Evolutionary conservation across 1,139 yeast genomes (phyloP).

Genomic region (Scheffersomyces cryptocercus): DNA sequence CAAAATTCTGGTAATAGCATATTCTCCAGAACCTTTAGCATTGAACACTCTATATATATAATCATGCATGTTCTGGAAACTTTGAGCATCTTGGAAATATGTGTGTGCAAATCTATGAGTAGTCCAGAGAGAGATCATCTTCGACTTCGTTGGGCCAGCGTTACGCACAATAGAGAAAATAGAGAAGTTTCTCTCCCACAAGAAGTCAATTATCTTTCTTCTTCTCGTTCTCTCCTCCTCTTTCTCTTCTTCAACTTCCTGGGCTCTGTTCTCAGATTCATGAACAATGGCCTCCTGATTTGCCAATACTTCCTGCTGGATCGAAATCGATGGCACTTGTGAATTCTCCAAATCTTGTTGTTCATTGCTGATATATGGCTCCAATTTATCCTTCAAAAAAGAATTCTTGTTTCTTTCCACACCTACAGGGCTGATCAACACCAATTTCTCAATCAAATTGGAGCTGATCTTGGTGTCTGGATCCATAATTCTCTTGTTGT

Average conservation of each 20-base stretch:
- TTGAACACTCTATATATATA: slow-evolving; percentile 43
- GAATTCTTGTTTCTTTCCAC: slow-evolving; percentile 41
- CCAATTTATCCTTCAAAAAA: slow-evolving; percentile 20
- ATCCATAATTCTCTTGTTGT: slow-evolving; percentile 31
- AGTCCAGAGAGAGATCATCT: slow-evolving; percentile 43
- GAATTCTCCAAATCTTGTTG: slow-evolving; percentile 16
- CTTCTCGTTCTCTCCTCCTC: slow-evolving; percentile 16
- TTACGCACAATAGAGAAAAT: slow-evolving; percentile 39
- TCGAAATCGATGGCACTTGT: slow-evolving; percentile 8
- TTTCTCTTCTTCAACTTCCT: slow-evolving; percentile 9
- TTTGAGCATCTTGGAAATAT: slow-evolving; percentile 29
- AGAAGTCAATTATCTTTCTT: slow-evolving; percentile 24
- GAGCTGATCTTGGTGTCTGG: slow-evolving; percentile 13
- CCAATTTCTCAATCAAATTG: slow-evolving; percentile 38
- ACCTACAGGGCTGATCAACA: slow-evolving; percentile 49
- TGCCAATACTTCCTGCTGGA: neutral
- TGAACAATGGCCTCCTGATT: slow-evolving; percentile 6
- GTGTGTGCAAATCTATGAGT: slow-evolving; percentile 39
- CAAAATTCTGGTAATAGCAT: slow-evolving; percentile 43
- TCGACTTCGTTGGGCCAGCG: slow-evolving; percentile 40
- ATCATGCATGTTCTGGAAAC: slow-evolving; percentile 40
- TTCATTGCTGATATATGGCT: slow-evolving; percentile 13
- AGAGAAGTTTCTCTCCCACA: slow-evolving; percentile 43
- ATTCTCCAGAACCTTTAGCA: slow-evolving; percentile 48
- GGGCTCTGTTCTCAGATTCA: slow-evolving; percentile 6